Evolutionary conservation across 163 green algal species (phyloP).

Genomic region (Scenedesmus sp.): DNA sequence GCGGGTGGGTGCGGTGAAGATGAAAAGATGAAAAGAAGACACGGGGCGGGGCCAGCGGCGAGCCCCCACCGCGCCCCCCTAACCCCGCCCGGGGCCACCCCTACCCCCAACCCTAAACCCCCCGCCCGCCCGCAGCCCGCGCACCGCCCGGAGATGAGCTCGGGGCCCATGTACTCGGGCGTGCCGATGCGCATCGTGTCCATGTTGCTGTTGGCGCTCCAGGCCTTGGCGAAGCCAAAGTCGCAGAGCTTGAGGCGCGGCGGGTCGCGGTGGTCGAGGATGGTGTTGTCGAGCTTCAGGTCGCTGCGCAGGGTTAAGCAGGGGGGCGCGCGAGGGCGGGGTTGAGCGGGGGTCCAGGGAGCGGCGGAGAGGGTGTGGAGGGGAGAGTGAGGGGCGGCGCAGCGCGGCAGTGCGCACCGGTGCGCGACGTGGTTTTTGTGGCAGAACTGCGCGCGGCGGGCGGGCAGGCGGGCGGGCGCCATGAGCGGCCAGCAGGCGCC

Average conservation of each 20-base stretch:
- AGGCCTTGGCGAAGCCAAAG: conserved; percentile 90
- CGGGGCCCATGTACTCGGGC: conserved; percentile 88
- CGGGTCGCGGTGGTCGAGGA: conserved; percentile 66
- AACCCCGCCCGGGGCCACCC: no score
- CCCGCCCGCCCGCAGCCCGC: no score
- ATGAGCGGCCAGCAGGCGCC: no score
- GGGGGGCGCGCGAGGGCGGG: background rate
- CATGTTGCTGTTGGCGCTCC: conserved; percentile 78
- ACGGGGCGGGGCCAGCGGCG: no score
- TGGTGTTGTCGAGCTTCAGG: conserved; percentile 91
- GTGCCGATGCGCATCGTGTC: conserved; percentile 87
- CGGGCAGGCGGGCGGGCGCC: no score
- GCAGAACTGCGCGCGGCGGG: no score
- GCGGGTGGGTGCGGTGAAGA: no score
- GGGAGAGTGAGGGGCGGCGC: background rate
- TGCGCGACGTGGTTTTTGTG: conserved; percentile 77
- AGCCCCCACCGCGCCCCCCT: no score
- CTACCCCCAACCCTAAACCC: no score
- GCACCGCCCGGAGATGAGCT: conserved; percentile 73
- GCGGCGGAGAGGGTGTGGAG: no score
- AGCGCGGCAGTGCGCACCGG: background rate
- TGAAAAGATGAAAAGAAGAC: no score
- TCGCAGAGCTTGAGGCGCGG: conserved; percentile 86
- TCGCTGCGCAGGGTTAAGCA: conserved; percentile 55
- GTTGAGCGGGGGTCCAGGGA: background rate